phyloP scores from a whole-genome alignment of 2,329 filamentous ascomycete species.

The Podosphaera fusca region DNA sequence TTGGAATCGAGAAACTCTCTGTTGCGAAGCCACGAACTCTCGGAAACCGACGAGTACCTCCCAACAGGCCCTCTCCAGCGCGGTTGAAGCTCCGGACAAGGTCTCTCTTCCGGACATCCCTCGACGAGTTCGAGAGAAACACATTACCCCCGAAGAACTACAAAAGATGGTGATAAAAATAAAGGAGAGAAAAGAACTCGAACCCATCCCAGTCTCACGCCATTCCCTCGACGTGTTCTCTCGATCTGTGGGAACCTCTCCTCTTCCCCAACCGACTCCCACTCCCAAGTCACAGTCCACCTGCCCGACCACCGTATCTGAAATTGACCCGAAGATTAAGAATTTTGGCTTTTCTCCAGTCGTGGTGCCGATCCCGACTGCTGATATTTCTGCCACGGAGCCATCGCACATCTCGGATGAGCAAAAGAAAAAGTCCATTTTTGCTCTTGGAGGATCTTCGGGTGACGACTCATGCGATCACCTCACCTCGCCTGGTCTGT shows the following conservation, averaged over 20 bases:
- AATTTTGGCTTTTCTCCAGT: constrained; percentile 73
- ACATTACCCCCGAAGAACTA: constrained; percentile 78
- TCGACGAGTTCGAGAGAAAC: constrained; percentile 54
- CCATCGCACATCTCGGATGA: constrained; percentile 22
- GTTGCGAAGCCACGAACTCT: constrained; percentile 43
- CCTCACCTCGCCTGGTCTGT: constrained; percentile 10
- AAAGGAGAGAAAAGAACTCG: constrained; percentile 54
- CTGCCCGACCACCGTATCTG: constrained; percentile 14
- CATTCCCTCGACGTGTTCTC: constrained; percentile 21
- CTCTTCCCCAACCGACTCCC: constrained; percentile 10
- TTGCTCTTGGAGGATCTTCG: constrained; percentile 22
- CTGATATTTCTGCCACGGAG: constrained; percentile 23
- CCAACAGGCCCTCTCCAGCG: constrained; percentile 18
- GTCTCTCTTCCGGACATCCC: background rate
- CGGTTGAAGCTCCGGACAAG: background rate
- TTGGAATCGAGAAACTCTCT: constrained; percentile 86
- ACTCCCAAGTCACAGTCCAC: constrained; percentile 11
- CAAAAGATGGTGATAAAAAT: constrained; percentile 90
- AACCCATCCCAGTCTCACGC: constrained; percentile 26
- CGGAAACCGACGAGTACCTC: constrained; percentile 19
- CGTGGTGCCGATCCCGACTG: constrained; percentile 24
- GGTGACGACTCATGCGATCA: constrained; percentile 17
- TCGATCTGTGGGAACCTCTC: constrained; percentile 18
- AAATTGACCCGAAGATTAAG: constrained; percentile 24
- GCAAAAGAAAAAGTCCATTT: constrained; percentile 33